Evolutionary conservation across 106 monocot species (phyloP).

Genomic region (Dendrobium nobile): DNA sequence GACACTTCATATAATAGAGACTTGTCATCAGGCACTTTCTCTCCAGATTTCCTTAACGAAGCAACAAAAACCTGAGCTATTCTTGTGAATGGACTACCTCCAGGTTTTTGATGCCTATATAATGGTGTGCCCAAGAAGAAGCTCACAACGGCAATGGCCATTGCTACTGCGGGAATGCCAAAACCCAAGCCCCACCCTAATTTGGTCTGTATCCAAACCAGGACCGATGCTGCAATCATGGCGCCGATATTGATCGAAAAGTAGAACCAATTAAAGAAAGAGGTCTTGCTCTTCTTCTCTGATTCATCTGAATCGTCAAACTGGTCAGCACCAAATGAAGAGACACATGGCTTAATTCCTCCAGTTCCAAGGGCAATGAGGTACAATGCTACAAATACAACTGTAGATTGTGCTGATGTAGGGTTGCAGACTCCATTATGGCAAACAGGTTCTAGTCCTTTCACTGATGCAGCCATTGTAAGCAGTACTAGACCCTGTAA

Average conservation of each 20-base stretch:
- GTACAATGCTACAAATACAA: conserved; percentile 41
- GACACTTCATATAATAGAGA: conserved; percentile 26
- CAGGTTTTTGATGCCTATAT: conserved; percentile 45
- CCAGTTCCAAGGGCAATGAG: conserved; percentile 47
- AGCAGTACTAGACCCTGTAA: conserved; percentile 26
- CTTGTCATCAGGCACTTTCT: conserved; percentile 24
- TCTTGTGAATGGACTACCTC: conserved; percentile 48
- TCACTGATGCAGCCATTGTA: conserved; percentile 29
- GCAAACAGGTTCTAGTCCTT: conserved; percentile 33
- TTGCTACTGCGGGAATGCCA: conserved; percentile 38
- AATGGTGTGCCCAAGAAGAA: conserved; percentile 40
- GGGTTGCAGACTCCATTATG: conserved; percentile 16
- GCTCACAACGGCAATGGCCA: conserved; percentile 42
- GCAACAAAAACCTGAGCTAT: conserved; percentile 50
- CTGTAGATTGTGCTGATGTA: conserved; percentile 16
- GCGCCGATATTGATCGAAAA: conserved; percentile 48
- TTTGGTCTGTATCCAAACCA: conserved; percentile 43
- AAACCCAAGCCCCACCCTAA: conserved; percentile 54
- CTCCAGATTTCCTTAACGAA: conserved; percentile 23
- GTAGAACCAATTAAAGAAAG: conserved; percentile 62
- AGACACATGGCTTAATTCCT: conserved; percentile 51
- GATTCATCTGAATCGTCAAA: conserved; percentile 41
- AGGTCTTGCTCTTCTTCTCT: conserved; percentile 47
- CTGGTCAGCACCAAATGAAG: conserved; percentile 51
- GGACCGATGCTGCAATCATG: conserved; percentile 30